These are phyloP conservation scores for Fusarium sp. DNA, from an alignment of 2,329 filamentous ascomycete species.

Conservation along the genomic window DNA sequence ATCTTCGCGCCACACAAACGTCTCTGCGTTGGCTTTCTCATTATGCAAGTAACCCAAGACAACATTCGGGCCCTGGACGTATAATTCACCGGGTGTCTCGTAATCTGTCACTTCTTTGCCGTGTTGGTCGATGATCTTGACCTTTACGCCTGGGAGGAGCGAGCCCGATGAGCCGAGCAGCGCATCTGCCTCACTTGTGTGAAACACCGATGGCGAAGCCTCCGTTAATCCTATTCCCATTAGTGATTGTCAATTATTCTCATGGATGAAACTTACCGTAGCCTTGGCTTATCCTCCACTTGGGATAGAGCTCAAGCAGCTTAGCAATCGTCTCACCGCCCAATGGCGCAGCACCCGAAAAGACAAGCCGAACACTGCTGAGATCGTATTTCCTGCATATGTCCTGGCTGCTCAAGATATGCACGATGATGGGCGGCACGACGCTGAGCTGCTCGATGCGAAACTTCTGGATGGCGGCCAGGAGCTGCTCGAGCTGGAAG, in stretches of 20 bases:
- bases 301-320: constrained; percentile 71
- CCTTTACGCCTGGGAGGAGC: constrained; percentile 72
- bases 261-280: constrained; percentile 67
- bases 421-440: constrained; percentile 37
- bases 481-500: constrained; percentile 76
- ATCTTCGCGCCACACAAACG: constrained; percentile 71
- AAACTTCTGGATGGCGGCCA: constrained; percentile 52
- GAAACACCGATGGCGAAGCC: constrained; percentile 74
- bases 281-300: constrained; percentile 76
- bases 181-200: constrained; percentile 69
- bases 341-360: constrained; percentile 72
- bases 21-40: constrained; percentile 83
- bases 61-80: constrained; percentile 81
- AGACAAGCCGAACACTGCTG: constrained; percentile 26
- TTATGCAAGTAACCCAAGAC: constrained; percentile 90
- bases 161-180: constrained; percentile 78
- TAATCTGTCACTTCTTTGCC: constrained; percentile 76
- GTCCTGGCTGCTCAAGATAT: constrained; percentile 15
- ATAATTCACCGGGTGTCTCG: constrained; percentile 82
- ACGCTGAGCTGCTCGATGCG: constrained; percentile 37
- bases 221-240: constrained; percentile 74
- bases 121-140: constrained; percentile 74
- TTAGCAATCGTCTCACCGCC: constrained; percentile 76
- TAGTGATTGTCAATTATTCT: not conserved
- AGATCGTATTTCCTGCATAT: constrained; percentile 36